Base-by-base conservation (phyloP, 192 early-diverging fungal species). In the Gonapodya sp. region DNA sequence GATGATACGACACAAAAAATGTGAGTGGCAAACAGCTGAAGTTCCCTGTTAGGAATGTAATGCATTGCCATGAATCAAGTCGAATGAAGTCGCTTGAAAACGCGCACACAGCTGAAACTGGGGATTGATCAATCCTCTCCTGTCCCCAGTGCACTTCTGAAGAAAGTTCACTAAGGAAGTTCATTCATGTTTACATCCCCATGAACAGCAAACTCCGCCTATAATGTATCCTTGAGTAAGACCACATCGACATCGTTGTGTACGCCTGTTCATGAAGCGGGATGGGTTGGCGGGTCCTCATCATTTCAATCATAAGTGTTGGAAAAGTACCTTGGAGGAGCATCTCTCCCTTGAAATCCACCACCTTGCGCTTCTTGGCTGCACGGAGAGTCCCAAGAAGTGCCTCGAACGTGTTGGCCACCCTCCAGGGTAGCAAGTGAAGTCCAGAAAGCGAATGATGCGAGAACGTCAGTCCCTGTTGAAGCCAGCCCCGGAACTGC, bases 301-400 rank as follows among this genome's bases (percentile, higher is more conserved):
- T 16, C 8, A 16, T 64, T 64, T 64, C 46, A 64, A 64, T 16
- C 24, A 24, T 64, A 64, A 8, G 8, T 24, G 8, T 64, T 64
- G 46, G 8, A 24, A 16, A 64, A 8, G 8, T 64, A 24, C 46
- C 46, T 73, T 85, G 83, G 18, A 87, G 80, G 18, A 87, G 80
- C 18, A 87, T 81, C 79, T 83, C 84, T 0, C 78, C 82, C 16
- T 83, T 35, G 79, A 85, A 84, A 16, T 46, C n/a, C 8, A 87
- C 81, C 32, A 89, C 73, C 81, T 87, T 87, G 78, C 85, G 83
- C 83, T 87, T 89, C 83, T 89, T 89, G n/a, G 89, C 89, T 1
- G 87, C 89, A 78, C 83, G 83, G 24, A 89, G 80, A 1, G 89
- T 89, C 0, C 87, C 87, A 8, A 88, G 83, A 32, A 89, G 81